phyloP scores from a whole-genome alignment of 192 early-diverging fungal species.

The Oehlia diaphana region DNA sequence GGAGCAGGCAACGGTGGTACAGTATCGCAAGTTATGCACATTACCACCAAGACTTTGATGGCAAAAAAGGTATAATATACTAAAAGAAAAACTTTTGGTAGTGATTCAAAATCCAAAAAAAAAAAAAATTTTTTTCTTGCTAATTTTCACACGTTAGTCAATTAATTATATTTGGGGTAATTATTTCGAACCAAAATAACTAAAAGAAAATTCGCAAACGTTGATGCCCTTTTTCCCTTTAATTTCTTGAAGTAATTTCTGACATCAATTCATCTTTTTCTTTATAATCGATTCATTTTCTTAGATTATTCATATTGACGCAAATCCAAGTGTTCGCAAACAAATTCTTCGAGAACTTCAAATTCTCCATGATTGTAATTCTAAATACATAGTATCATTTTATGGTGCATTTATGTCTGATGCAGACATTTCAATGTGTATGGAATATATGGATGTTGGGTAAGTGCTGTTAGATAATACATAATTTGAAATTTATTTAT shows the following conservation, averaged over 20 bases:
- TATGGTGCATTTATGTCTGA: conserved; percentile 91
- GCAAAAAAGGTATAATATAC: conserved; percentile 77
- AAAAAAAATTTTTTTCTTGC: neutral
- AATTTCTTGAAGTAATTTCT: neutral
- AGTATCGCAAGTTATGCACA: conserved; percentile 82
- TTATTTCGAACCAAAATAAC: neutral
- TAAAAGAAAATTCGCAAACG: neutral
- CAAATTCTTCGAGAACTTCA: conserved; percentile 94
- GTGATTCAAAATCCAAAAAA: neutral
- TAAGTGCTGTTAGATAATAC: conserved; percentile 33
- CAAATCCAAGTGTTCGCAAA: conserved; percentile 72
- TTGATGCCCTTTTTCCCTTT: neutral
- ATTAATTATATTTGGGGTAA: neutral
- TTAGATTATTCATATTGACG: conserved; percentile 54
- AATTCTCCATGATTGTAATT: conserved; percentile 94
- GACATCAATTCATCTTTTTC: neutral
- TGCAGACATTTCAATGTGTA: conserved; percentile 88
- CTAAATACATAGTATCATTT: conserved; percentile 93
- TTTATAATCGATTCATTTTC: neutral
- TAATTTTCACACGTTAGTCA: neutral
- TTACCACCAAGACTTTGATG: conserved; percentile 88
- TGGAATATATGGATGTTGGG: conserved; percentile 97
- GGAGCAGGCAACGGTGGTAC: conserved; percentile 94
- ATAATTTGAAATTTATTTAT: neutral
- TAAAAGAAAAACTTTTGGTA: neutral